Percentiles rank a stretch among this genome's conserved stretches.
Conservation (phyloP, 2,329 filamentous ascomycete genomes). For the Cordyceps javanica region DNA sequence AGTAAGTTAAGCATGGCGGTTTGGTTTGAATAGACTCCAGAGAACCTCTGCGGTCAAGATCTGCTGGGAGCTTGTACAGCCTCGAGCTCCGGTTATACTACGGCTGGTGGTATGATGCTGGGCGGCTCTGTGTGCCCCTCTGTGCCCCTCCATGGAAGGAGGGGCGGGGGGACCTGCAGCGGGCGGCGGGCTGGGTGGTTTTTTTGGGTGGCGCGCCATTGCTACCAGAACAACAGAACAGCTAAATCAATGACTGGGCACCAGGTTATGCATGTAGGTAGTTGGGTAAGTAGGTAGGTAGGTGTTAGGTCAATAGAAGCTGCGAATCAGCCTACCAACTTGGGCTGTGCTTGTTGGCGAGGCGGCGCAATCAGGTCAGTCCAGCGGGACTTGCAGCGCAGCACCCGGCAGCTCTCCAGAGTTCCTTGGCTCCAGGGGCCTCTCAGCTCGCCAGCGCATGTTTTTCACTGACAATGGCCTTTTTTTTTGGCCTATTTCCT, state of each 20-base stretch:
- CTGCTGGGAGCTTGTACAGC: neutral
- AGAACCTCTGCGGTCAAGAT: neutral
- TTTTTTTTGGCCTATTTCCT: neutral
- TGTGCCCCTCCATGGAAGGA: neutral
- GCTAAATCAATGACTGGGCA: too few species aligned
- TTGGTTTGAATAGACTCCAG: neutral
- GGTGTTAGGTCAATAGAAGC: neutral
- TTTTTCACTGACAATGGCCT: neutral
- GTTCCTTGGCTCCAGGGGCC: neutral
- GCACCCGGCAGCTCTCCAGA: neutral
- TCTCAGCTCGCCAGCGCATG: neutral
- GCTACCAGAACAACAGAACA: too few species aligned
- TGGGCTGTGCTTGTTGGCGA: neutral
- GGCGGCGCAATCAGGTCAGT: neutral
- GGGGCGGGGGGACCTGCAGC: constrained; percentile 5
- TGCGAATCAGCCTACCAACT: neutral
- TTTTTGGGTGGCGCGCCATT: too few species aligned
- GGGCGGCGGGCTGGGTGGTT: neutral
- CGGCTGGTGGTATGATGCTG: neutral
- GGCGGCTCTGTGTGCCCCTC: neutral
- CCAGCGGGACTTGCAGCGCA: too few species aligned
- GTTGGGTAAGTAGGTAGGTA: too few species aligned
- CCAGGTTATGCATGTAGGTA: too few species aligned
- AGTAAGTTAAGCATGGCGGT: neutral
- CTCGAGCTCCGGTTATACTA: neutral